Evolutionary conservation across 2,329 filamentous ascomycete species (phyloP).

Genomic region (Ceratocystis lukuohia): DNA sequence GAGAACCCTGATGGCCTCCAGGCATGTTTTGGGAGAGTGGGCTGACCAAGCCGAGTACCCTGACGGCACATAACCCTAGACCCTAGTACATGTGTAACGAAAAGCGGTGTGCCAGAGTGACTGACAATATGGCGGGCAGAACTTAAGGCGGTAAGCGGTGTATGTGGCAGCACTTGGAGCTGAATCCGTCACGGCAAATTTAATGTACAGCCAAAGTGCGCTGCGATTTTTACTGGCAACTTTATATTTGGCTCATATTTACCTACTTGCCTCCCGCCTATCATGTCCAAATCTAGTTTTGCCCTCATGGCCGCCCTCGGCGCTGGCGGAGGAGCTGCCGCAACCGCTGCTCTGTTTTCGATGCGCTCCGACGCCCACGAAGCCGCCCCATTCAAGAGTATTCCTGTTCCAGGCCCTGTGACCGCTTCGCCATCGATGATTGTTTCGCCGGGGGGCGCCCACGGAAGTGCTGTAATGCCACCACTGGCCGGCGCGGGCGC

Average conservation of each 20-base stretch:
- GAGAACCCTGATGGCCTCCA: conserved; percentile 10
- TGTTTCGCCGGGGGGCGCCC: conserved; percentile 24
- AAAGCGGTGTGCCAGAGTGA: not conserved
- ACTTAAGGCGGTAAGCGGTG: not conserved
- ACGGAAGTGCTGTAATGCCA: conserved; percentile 31
- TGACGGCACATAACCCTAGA: not conserved
- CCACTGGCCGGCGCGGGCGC: conserved; percentile 25
- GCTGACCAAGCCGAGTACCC: not conserved
- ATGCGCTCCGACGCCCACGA: conserved; percentile 31
- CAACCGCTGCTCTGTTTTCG: conserved; percentile 56
- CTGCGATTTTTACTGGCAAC: not conserved
- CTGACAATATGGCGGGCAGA: not conserved
- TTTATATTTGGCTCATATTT: not conserved
- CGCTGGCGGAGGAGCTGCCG: conserved; percentile 61
- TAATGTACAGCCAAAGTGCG: not conserved
- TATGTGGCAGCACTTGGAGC: not conserved
- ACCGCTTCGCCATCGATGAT: not conserved
- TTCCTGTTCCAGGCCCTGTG: conserved; percentile 24
- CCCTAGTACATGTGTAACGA: not conserved
- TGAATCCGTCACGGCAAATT: not conserved
- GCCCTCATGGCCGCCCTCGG: conserved; percentile 63
- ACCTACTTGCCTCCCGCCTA: conserved; percentile 20
- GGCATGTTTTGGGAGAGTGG: not conserved
- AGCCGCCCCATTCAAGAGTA: conserved; percentile 21
- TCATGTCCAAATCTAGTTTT: conserved; percentile 67